phyloP scores from a whole-genome alignment of 2,329 filamentous ascomycete species.

The Colletotrichum filicis region DNA sequence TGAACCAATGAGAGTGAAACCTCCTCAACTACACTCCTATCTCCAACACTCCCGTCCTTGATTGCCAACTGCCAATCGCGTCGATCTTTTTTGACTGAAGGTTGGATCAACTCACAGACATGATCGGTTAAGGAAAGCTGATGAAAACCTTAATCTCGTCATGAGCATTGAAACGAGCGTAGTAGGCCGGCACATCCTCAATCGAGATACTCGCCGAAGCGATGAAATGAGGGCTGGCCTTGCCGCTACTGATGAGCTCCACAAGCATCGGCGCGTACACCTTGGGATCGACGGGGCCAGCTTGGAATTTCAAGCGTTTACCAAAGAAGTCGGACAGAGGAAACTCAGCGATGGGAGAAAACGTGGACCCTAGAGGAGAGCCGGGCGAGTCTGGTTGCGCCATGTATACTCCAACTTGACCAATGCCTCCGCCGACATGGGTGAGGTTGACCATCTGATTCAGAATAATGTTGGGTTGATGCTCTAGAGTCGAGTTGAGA shows the following conservation, averaged over 20 bases:
- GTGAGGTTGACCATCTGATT: conserved; percentile 35
- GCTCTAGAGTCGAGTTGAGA: conserved; percentile 34
- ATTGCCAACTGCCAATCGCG: no score
- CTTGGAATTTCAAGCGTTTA: conserved; percentile 33
- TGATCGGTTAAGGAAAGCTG: neutral
- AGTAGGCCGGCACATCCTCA: conserved; percentile 41
- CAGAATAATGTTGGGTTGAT: conserved; percentile 33
- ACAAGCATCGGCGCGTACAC: conserved; percentile 27
- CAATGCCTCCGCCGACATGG: conserved; percentile 36
- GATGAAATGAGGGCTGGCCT: conserved; percentile 43
- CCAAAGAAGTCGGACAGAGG: conserved; percentile 36
- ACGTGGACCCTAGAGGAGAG: conserved; percentile 24
- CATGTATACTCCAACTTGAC: conserved; percentile 38
- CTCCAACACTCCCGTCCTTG: no score
- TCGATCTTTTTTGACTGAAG: no score
- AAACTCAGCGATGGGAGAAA: conserved; percentile 33
- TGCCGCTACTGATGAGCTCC: conserved; percentile 37
- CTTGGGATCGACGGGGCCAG: conserved; percentile 13
- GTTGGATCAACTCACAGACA: no score
- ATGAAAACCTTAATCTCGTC: conserved; percentile 38
- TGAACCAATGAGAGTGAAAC: no score
- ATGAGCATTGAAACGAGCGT: conserved; percentile 40
- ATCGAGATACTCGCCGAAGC: conserved; percentile 41
- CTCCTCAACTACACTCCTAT: no score
- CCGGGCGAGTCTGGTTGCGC: conserved; percentile 24